Base-by-base conservation (phyloP, 2,329 filamentous ascomycete species). In the Berkeleyomyces rouxiae region DNA sequence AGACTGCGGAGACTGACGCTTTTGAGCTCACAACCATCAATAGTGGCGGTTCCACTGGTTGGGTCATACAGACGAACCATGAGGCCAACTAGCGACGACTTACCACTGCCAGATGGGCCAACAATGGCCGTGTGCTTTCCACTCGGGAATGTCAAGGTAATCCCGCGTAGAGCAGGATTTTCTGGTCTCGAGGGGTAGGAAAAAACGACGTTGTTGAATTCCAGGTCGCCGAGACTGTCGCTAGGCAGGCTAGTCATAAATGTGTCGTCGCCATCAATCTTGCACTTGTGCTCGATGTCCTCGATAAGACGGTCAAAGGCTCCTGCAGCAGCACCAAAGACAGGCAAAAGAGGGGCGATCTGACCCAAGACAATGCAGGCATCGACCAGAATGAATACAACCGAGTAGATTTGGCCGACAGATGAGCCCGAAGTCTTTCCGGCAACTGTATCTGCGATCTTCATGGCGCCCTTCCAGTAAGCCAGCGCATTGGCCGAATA, bases 401-500 rank as follows among this genome's bases (percentile, higher is more conserved):
- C 82, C 0, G 82, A 83, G 67, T 85, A 85, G 13, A 83, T 75
- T n/a, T 74, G 70, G 44, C 77, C 76, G 7, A 78, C 73, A 0
- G 74, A 74, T 3, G 72, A 69, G 16, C 71, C 71, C 36, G 69
- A 66, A 0, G 68, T 68, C 31, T 70, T 69, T 3, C 72, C 72
- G 3, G 71, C 69, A 6, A 74, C 71, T 1, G 74, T 70, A 5
- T 72, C 69, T 13, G 74, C 74, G 66, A 78, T 77, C 60, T 77
- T 77, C 43, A 74, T 76, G 66, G 81, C 83, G 58, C 84, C 84
- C 69, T 86, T 79, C 82, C 83, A 87, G 68, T 85, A 87, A 0
- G 84, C 82, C 11, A 87, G 74, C 1, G 82, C 82, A 69, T 86
- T 87, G 5, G 82, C 82, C 1, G 82, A 78, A 66, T 85, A 87